Evolutionary conservation across 495 filamentous ascomycete species (phyloP), one percentile per base, ranked within the genome.

Genomic region (Tetracladium setigerum): DNA sequence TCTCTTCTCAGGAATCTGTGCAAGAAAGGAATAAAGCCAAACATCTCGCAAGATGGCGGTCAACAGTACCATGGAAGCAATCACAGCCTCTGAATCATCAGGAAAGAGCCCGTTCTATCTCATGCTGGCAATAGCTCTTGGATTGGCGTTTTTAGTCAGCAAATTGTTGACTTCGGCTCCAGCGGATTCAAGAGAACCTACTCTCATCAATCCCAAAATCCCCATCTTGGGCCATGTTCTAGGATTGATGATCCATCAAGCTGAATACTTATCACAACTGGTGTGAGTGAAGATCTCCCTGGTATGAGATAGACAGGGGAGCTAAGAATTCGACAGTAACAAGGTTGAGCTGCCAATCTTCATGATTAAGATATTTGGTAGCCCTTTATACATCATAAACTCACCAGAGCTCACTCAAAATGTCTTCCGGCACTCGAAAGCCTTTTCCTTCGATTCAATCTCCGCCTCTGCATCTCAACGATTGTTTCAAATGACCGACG

Each of bases 201-300:
- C 62, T 1, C 17, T 59, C 8, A n/a, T 64, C 1, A 53, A 49
- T 12, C 46, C 59, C 10, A 49, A 48, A 0, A 42, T 64, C 7
- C 62, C 62, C 5, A 36, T 62, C 6, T 44, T 64, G 38, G 62
- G 62, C 4, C 62, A 64, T 42, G 49, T 60, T 41, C 30, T 62
- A n/a, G 44, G 53, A 30, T 35, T 62, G 2, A 37, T 60, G 1
- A 45, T 43, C 12, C 34, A 62, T 30, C 52, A 64, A 44, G 53
- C 47, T 1, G 46, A 52, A 8, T 64, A 55, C 41, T 50, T 57
- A 36, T 19, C 38, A 16, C 39, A 38, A 0, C 41, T 64, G 2
- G 35, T 38, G 52, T 56, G 22, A 37, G 47, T 15, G 15, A 27
- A 27, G 22, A 27, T 7, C 22, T 27, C 22, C 22, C 22, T n/a